Conservation (phyloP, 2,329 filamentous ascomycete species). For the Basipetospora chlamydospora region DNA sequence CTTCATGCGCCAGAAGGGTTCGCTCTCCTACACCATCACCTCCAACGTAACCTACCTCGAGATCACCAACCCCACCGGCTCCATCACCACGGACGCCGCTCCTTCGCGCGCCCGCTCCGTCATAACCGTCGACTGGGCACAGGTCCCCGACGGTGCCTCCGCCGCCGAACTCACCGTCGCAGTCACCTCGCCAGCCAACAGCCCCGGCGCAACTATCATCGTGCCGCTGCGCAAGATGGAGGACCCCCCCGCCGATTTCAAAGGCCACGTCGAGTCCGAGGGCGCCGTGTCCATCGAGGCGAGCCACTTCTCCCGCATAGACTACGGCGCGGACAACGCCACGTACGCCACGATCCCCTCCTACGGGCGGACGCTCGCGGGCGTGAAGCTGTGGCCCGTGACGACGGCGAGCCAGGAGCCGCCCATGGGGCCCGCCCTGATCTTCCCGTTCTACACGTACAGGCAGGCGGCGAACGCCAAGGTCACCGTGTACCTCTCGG, state of each 20-base stretch:
- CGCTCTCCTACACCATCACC: constrained; percentile 37
- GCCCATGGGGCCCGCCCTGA: constrained; percentile 35
- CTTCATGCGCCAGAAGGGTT: constrained; percentile 39
- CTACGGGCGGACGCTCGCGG: constrained; percentile 43
- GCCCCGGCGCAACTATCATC: constrained; percentile 32
- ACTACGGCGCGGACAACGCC: constrained; percentile 16
- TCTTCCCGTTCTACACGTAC: constrained; percentile 49
- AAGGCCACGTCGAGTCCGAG: constrained; percentile 50
- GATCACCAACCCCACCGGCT: constrained; percentile 33
- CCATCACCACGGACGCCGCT: constrained; percentile 24
- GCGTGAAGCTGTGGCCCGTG: constrained; percentile 42
- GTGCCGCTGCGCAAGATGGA: constrained; percentile 37
- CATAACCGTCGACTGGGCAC: constrained; percentile 17
- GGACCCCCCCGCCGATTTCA: constrained; percentile 33
- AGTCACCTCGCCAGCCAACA: constrained; percentile 30
- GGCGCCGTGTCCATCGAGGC: constrained; percentile 40
- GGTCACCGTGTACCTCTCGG: constrained; percentile 34
- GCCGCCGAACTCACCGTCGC: constrained; percentile 34
- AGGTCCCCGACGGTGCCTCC: constrained; percentile 35
- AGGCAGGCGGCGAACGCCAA: constrained; percentile 27
- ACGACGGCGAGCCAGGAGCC: constrained; percentile 33
- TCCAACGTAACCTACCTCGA: constrained; percentile 33
- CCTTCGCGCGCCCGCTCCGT: constrained; percentile 8
- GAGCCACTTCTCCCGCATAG: constrained; percentile 31
- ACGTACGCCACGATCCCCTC: constrained; percentile 36